These are phyloP conservation scores for Phytopythium chamaehyphon DNA, from an alignment of 352 stramenopile genomes.

Conservation along the genomic window DNA sequence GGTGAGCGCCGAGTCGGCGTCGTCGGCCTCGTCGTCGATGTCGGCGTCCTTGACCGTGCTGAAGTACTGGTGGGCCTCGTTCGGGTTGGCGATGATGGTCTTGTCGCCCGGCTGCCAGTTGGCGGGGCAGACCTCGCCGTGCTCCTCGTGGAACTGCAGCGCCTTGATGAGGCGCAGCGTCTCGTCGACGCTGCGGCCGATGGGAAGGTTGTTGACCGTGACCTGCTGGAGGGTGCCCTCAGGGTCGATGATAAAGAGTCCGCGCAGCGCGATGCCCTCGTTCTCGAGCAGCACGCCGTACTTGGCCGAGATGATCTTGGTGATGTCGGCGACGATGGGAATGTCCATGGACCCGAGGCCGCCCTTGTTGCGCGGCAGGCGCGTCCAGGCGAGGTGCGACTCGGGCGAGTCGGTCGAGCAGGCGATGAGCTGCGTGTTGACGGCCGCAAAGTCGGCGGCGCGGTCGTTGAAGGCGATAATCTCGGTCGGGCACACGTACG, in stretches of 20 bases:
- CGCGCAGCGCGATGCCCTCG: slow-evolving; percentile 81
- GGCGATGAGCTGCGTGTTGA: slow-evolving; percentile 88
- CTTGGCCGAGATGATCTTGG: slow-evolving; percentile 88
- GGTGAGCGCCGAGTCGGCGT: slow-evolving; percentile 36
- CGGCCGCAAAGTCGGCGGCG: slow-evolving; percentile 69
- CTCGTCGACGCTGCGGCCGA: slow-evolving; percentile 91
- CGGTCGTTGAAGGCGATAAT: slow-evolving; percentile 91
- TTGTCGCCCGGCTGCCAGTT: slow-evolving; percentile 91
- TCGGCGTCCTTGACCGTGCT: slow-evolving; percentile 51
- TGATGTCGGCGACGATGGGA: slow-evolving; percentile 91
- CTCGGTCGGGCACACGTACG: slow-evolving; percentile 89
- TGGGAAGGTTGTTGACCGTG: slow-evolving; percentile 91
- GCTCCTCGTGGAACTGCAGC: slow-evolving; percentile 91
- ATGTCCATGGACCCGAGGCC: slow-evolving; percentile 92
- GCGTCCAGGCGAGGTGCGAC: slow-evolving; percentile 89
- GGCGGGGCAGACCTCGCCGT: slow-evolving; percentile 91
- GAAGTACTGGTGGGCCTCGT: slow-evolving; percentile 82
- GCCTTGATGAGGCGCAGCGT: slow-evolving; percentile 90
- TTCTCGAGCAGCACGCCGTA: slow-evolving; percentile 90
- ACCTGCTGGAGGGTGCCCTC: slow-evolving; percentile 85
- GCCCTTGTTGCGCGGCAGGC: slow-evolving; percentile 85
- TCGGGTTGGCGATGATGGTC: slow-evolving; percentile 87
- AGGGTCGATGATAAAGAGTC: slow-evolving; percentile 93
- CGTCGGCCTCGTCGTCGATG: slow-evolving; percentile 33
- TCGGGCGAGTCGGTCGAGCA: slow-evolving; percentile 89